Conservation (phyloP, 495 filamentous ascomycete species). For the Parmelia sp. region DNA sequence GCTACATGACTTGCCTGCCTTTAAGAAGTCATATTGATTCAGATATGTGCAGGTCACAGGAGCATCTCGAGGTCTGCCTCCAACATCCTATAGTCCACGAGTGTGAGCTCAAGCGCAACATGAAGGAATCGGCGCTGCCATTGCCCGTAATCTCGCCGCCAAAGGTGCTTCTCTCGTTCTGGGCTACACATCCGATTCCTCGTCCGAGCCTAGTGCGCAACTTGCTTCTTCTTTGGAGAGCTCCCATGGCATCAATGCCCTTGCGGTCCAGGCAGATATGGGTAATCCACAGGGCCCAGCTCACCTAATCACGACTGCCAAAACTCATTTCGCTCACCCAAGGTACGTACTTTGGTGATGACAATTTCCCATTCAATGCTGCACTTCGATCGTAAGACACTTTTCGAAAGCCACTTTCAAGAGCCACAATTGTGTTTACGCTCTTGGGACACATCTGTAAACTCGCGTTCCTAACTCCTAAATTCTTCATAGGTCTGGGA, state of each 20-base stretch:
- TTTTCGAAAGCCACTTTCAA: too few species aligned
- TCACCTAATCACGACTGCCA: conserved; percentile 39
- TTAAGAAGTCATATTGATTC: neutral
- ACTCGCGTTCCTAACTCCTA: too few species aligned
- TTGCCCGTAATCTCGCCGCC: conserved; percentile 67
- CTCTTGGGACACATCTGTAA: too few species aligned
- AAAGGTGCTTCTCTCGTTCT: conserved; percentile 67
- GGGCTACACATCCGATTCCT: conserved; percentile 63
- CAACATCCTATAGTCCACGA: neutral
- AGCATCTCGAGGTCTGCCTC: conserved; percentile 57
- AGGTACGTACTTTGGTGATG: conserved; percentile 18
- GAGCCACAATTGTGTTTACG: too few species aligned
- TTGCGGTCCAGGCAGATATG: conserved; percentile 54
- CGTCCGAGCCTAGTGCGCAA: conserved; percentile 35
- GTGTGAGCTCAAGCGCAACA: neutral
- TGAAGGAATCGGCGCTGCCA: conserved; percentile 79
- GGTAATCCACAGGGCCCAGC: conserved; percentile 39
- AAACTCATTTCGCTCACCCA: conserved; percentile 46
- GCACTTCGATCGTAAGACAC: too few species aligned
- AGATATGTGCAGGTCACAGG: conserved; percentile 48
- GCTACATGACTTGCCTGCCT: neutral
- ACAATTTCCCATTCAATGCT: too few species aligned
- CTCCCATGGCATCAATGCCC: conserved; percentile 38
- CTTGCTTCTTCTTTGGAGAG: conserved; percentile 41
- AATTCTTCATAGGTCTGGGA: conserved; percentile 24